Base-by-base conservation (phyloP, 2,329 filamentous ascomycete genomes). In the Talaromyces pinophilus region DNA sequence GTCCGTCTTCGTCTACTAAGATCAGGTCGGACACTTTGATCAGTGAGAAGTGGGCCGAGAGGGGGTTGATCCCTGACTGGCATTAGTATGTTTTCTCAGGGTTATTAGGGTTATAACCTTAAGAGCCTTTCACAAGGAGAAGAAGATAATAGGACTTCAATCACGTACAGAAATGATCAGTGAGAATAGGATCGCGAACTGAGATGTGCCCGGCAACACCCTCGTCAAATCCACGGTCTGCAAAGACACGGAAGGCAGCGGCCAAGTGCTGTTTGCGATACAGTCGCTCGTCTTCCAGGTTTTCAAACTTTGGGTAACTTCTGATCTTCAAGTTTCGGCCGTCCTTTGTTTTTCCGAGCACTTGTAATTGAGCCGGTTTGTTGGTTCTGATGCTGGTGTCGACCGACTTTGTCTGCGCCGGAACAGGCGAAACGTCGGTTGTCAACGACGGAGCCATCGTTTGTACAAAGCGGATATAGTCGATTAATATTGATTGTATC, bases 221-320 rank as follows among this genome's bases (percentile, higher is more conserved):
- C 66, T 81, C 79, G 13, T 75, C 76, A 57, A 78, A 80, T 1
- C 82, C 46, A 25, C 46, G 46, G 46, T 44, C 42, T 44, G 42
- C 42, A n/a, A 44, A 44, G 42, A 44, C 42, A 44, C 42, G 42
- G n/a, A 44, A 44, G 6, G 42, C 42, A 8, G 78, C 81, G 0
- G 80, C 81, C 40, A 83, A 74, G 66, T 83, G 82, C 62, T 82
- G 78, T 70, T 82, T 81, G 50, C 79, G 73, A 67, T 81, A 82
- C 38, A 78, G 68, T 8, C 80, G 73, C 70, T 81, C 79, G 33
- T 80, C 76, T 66, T 81, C 77, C 5, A 78, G 82, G 40, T 84
- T 84, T 44, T 44, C 42, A 44, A 44, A 44, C 15, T 19, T 44
- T 44, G 42, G 42, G n/a, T 44, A 44, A 40, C 78, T 76, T 30